phyloP scores from a whole-genome alignment of 352 stramenopile genomes.

The Phytophthora pseudosyringae region DNA sequence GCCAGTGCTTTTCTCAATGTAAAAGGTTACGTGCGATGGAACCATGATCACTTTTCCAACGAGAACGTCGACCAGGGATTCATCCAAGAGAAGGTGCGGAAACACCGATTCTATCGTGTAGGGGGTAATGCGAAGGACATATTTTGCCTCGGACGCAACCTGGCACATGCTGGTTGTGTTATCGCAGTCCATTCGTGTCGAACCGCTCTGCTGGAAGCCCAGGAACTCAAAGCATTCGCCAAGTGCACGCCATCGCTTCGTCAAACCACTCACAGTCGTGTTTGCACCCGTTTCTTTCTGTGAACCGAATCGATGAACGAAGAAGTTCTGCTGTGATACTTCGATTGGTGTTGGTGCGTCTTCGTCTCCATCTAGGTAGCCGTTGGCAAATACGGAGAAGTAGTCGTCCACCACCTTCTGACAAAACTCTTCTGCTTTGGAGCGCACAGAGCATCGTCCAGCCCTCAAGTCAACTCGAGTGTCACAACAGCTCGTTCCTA shows the following conservation, averaged over 20 bases:
- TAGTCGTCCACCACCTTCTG: slow-evolving; percentile 21
- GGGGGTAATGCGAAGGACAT: slow-evolving; percentile 2
- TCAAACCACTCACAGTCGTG: background rate
- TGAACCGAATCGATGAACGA: slow-evolving; percentile 1
- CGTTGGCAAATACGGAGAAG: slow-evolving; percentile 16
- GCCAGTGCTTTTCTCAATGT: slow-evolving; percentile 10
- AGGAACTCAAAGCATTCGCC: slow-evolving; percentile 10
- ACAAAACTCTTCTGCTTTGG: slow-evolving; percentile 12
- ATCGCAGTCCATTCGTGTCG: background rate
- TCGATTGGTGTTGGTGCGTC: background rate
- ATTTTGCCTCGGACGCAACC: slow-evolving; percentile 1
- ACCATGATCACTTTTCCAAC: slow-evolving; percentile 17
- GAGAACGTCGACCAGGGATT: background rate
- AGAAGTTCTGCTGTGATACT: slow-evolving; percentile 1
- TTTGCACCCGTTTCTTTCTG: background rate
- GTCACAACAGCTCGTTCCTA: too few species aligned
- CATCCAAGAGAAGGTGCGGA: background rate
- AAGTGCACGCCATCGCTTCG: background rate
- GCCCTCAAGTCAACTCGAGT: background rate
- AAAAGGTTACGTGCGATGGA: slow-evolving; percentile 7
- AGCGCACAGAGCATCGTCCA: background rate
- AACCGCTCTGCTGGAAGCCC: background rate
- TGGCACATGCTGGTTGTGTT: background rate
- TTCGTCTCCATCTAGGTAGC: slow-evolving; percentile 1
- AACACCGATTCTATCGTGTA: slow-evolving; percentile 10